These are phyloP conservation scores for Pigoraptor vietnamica DNA, from an alignment of 78 protist species.

Conservation along the genomic window DNA sequence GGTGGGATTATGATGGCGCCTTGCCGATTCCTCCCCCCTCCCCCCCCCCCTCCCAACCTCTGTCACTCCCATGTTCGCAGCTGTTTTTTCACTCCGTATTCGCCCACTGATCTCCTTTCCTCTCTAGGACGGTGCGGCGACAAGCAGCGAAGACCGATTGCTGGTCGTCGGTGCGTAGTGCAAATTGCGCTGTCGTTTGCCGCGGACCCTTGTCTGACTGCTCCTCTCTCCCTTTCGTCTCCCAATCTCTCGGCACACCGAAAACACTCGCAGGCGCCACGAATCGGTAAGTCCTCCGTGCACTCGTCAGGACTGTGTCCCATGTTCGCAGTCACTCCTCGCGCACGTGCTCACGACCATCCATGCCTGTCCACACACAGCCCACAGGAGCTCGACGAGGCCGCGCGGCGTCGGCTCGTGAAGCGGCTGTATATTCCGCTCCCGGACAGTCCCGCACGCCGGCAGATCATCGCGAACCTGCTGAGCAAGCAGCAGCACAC, in stretches of 20 bases:
- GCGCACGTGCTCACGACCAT: not conserved
- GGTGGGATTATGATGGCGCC: slow-evolving; percentile 48
- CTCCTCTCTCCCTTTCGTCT: no score
- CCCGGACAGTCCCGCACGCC: not conserved
- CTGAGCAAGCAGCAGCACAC: not conserved
- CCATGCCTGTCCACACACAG: not conserved
- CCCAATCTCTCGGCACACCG: not conserved
- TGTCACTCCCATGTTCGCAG: no score
- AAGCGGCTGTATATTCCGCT: slow-evolving; percentile 16
- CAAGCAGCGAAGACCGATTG: slow-evolving; percentile 23
- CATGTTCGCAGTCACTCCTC: no score
- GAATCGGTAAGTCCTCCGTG: not conserved
- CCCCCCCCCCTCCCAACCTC: no score
- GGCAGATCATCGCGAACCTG: not conserved
- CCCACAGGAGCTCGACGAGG: slow-evolving; percentile 81
- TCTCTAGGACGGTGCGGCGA: not conserved
- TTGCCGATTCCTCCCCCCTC: slow-evolving; percentile 34
- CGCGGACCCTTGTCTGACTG: no score
- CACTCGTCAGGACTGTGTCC: no score
- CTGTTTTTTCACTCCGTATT: no score
- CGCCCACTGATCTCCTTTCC: not conserved
- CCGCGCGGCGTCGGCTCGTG: slow-evolving; percentile 67
- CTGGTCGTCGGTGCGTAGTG: not conserved
- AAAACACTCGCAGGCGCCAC: not conserved
- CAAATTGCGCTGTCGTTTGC: no score